Evolutionary conservation across 805 yeast species (phyloP).

Genomic region (Suhomyces pyralidae): DNA sequence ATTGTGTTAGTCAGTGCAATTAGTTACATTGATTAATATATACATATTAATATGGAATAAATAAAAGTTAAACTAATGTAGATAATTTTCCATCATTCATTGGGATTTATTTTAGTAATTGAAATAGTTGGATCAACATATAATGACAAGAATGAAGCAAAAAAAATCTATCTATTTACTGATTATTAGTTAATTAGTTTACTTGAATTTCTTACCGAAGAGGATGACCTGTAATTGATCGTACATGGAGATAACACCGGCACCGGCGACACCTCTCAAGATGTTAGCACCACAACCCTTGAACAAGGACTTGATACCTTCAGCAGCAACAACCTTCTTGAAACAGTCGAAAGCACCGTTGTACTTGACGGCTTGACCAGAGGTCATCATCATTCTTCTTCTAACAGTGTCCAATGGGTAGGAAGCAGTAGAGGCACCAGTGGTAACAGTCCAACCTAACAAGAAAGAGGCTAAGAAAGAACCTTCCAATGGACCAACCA

Average conservation of each 20-base stretch:
- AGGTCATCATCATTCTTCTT: constrained; percentile 99
- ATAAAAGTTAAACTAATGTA: neutral
- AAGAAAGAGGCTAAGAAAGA: constrained; percentile 92
- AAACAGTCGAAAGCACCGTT: constrained; percentile 93
- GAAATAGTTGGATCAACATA: neutral
- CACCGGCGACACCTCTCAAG: constrained; percentile 99
- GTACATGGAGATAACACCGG: constrained; percentile 97
- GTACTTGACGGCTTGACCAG: constrained; percentile 98
- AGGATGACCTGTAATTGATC: constrained; percentile 93
- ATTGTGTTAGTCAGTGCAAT: too few relatives aligned
- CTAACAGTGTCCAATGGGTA: constrained; percentile 99
- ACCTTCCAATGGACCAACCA: constrained; percentile 93
- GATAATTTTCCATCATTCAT: neutral
- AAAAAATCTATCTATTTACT: constrained; percentile 5
- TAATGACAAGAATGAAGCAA: constrained; percentile 2
- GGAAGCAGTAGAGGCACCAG: constrained; percentile 98
- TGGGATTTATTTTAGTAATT: neutral
- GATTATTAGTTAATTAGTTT: constrained; percentile 19
- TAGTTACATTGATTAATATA: neutral
- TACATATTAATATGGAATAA: constrained; percentile 3
- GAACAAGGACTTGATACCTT: constrained; percentile 91
- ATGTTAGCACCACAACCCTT: constrained; percentile 99
- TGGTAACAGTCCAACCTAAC: constrained; percentile 97
- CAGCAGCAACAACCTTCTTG: constrained; percentile 89
- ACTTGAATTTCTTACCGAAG: constrained; percentile 93